Conservation (phyloP, 495 filamentous ascomycete genomes). For the Penicillium malachiteum region DNA sequence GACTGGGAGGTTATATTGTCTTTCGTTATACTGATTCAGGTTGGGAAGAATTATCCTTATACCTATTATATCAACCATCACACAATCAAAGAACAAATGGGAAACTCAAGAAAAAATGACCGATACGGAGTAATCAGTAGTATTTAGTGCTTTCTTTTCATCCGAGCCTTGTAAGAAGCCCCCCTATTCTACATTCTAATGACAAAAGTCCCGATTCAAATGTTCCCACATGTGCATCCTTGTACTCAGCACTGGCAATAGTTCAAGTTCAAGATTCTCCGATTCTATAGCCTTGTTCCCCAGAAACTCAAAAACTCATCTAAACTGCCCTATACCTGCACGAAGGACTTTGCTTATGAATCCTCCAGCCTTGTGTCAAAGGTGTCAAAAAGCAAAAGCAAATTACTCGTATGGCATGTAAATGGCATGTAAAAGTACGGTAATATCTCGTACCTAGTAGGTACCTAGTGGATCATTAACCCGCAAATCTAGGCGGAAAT, state of each 20-base stretch:
- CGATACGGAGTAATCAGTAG: too few species aligned
- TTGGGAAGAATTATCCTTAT: neutral
- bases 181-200: neutral
- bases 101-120: neutral
- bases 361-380: too few species aligned
- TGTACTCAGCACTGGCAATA: neutral
- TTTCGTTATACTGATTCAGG: neutral
- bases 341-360: too few species aligned
- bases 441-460: too few species aligned
- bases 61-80: constrained; percentile 1
- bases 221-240: neutral
- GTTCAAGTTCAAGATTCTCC: neutral
- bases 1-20: constrained; percentile 1
- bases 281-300: neutral
- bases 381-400: too few species aligned
- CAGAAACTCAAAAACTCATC: too few species aligned
- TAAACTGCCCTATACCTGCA: too few species aligned
- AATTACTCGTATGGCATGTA: too few species aligned
- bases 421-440: too few species aligned
- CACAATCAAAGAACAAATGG: neutral
- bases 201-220: neutral
- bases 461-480: neutral
- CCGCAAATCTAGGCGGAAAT: neutral
- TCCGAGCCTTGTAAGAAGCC: neutral
- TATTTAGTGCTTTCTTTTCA: too few species aligned